Evolutionary conservation across 1,139 yeast genomes (phyloP).

Genomic region (Hansenula lynferdii): DNA sequence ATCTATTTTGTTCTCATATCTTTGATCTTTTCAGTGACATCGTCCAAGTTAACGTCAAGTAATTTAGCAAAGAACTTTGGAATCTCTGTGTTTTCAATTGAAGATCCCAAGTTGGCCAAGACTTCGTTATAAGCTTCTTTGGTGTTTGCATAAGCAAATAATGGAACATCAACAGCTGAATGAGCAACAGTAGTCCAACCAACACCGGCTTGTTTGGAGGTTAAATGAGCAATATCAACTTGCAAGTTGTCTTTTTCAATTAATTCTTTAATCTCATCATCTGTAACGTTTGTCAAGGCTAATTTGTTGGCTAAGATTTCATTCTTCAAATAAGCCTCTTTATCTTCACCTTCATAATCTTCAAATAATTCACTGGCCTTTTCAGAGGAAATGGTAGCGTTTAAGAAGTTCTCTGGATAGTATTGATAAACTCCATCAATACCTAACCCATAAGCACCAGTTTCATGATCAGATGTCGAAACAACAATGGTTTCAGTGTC

Average conservation of each 20-base stretch:
- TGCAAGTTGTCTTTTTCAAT: constrained; percentile 9
- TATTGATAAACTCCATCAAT: constrained; percentile 15
- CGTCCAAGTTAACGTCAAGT: constrained; percentile 20
- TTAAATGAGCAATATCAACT: constrained; percentile 11
- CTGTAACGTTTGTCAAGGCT: constrained; percentile 5
- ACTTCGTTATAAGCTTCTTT: constrained; percentile 20
- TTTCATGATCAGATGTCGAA: constrained; percentile 23
- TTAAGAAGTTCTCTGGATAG: constrained; percentile 16
- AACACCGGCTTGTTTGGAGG: constrained; percentile 16
- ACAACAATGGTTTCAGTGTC: constrained; percentile 21
- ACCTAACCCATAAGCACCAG: constrained; percentile 21
- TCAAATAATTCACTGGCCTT: constrained; percentile 11
- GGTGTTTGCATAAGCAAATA: constrained; percentile 21
- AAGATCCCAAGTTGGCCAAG: constrained; percentile 18
- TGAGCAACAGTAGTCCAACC: constrained; percentile 22
- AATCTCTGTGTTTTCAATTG: constrained; percentile 21
- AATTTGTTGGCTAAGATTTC: constrained; percentile 10
- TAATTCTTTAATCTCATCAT: constrained; percentile 11
- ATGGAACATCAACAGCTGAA: constrained; percentile 21
- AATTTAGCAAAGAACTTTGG: constrained; percentile 21
- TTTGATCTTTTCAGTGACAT: constrained; percentile 16
- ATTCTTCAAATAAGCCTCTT: constrained; percentile 11
- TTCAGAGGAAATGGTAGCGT: constrained; percentile 19
- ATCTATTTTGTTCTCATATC: constrained; percentile 10
- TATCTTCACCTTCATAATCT: constrained; percentile 17